Evolutionary conservation across 768 basidiomycete genomes (phyloP).

Genomic region (Mycena vulgaris): DNA sequence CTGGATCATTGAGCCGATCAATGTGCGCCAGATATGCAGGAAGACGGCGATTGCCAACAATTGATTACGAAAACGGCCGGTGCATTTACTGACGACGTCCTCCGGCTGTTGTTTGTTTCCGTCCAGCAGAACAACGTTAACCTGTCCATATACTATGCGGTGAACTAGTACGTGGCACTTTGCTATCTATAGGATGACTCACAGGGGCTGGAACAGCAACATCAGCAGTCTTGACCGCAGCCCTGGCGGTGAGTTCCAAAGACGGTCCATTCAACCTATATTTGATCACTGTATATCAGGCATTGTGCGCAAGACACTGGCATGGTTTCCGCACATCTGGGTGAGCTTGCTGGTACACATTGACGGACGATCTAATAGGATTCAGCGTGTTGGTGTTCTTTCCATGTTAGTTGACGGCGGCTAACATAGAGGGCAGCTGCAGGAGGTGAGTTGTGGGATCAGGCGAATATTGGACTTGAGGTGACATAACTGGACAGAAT

Average conservation of each 20-base stretch:
- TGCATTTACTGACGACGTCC: conserved; percentile 1
- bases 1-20: background rate
- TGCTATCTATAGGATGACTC: conserved; percentile 8
- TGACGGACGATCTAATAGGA: conserved; percentile 1
- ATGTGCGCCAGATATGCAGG: conserved; percentile 4
- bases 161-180: background rate
- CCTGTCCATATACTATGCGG: background rate
- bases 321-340: conserved; percentile 19
- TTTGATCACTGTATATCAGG: conserved; percentile 1
- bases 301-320: background rate
- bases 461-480: background rate
- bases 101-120: conserved; percentile 16
- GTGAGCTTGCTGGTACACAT: conserved; percentile 10
- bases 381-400: conserved; percentile 11
- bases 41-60: conserved; percentile 1
- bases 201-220: background rate
- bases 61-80: conserved; percentile 14
- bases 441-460: conserved; percentile 7
- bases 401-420: background rate
- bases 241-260: conserved; percentile 5
- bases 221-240: background rate
- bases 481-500: conserved; percentile 5
- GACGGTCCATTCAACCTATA: background rate
- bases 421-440: background rate
- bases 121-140: conserved; percentile 16